phyloP scores from a whole-genome alignment of 805 yeast species.

The Ogataea corticis region DNA sequence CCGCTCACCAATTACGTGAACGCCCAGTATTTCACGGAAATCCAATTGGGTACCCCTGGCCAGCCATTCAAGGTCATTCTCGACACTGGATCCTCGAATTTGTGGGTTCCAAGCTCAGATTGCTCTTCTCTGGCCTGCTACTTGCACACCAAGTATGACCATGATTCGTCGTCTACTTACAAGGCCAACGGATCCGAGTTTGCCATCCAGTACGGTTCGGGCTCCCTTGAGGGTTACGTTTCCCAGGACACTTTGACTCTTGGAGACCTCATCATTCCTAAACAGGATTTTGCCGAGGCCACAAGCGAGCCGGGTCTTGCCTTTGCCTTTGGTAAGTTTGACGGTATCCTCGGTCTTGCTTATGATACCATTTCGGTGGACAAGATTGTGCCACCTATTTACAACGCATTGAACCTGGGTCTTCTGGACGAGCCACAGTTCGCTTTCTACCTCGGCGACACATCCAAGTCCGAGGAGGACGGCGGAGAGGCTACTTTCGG shows the following conservation, averaged over 20 bases:
- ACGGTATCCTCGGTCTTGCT: slow-evolving; percentile 94
- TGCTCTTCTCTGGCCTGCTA: slow-evolving; percentile 95
- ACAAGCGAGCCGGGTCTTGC: slow-evolving; percentile 97
- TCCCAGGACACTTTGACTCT: slow-evolving; percentile 80
- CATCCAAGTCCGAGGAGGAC: slow-evolving; percentile 58
- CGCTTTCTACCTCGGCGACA: slow-evolving; percentile 87
- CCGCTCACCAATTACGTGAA: slow-evolving; percentile 92
- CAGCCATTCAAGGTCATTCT: slow-evolving; percentile 91
- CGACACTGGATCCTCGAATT: slow-evolving; percentile 95
- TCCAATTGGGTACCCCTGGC: slow-evolving; percentile 88
- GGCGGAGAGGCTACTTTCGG: slow-evolving; percentile 97
- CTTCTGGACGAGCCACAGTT: slow-evolving; percentile 82
- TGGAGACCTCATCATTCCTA: slow-evolving; percentile 81
- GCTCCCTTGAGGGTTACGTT: slow-evolving; percentile 87
- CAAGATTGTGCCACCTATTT: slow-evolving; percentile 89
- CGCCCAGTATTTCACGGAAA: slow-evolving; percentile 95
- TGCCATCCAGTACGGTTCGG: slow-evolving; percentile 88
- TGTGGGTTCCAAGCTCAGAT: slow-evolving; percentile 92
- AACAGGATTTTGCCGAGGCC: slow-evolving; percentile 96
- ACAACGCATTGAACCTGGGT: slow-evolving; percentile 81
- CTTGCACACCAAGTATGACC: slow-evolving; percentile 90
- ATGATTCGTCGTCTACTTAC: slow-evolving; percentile 77
- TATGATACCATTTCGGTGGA: slow-evolving; percentile 89
- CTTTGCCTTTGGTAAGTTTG: slow-evolving; percentile 98
- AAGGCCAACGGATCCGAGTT: slow-evolving; percentile 85